Evolutionary conservation across 495 filamentous ascomycete genomes (phyloP).

Genomic region (Trichoderma asperelloides): DNA sequence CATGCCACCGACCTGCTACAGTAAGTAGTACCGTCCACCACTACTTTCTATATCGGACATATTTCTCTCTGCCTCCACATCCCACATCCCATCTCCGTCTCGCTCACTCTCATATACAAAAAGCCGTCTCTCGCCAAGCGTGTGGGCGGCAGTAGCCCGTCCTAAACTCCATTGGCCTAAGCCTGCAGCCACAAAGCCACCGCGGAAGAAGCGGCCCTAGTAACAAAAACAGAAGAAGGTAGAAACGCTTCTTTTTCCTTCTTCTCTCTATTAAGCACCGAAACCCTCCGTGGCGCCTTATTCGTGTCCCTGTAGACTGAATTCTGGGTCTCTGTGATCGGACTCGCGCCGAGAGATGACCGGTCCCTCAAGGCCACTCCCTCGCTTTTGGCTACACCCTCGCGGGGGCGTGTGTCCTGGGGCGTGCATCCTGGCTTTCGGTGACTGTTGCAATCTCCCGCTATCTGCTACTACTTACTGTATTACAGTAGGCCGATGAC

Average conservation of each 20-base stretch:
- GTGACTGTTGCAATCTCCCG: neutral
- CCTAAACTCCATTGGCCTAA: no score
- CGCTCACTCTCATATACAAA: no score
- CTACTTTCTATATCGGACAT: neutral
- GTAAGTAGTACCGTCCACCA: no score
- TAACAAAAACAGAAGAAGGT: neutral
- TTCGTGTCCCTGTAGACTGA: neutral
- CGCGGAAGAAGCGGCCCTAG: neutral
- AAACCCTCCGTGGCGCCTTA: neutral
- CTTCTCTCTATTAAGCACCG: neutral
- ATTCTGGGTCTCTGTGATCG: neutral
- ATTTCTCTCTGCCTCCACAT: neutral
- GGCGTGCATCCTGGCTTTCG: neutral
- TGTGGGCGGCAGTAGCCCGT: no score
- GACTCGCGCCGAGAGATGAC: constrained; percentile 6
- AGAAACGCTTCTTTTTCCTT: neutral
- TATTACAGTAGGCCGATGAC: no score
- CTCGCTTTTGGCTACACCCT: no score
- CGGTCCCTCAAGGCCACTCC: neutral
- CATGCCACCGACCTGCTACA: no score
- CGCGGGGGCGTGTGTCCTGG: neutral
- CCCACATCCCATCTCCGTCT: neutral
- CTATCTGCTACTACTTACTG: neutral
- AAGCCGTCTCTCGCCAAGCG: no score
- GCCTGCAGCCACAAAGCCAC: neutral